Evolutionary conservation across 2,329 filamentous ascomycete genomes (phyloP).

Genomic region (Xylariaceae sp.): DNA sequence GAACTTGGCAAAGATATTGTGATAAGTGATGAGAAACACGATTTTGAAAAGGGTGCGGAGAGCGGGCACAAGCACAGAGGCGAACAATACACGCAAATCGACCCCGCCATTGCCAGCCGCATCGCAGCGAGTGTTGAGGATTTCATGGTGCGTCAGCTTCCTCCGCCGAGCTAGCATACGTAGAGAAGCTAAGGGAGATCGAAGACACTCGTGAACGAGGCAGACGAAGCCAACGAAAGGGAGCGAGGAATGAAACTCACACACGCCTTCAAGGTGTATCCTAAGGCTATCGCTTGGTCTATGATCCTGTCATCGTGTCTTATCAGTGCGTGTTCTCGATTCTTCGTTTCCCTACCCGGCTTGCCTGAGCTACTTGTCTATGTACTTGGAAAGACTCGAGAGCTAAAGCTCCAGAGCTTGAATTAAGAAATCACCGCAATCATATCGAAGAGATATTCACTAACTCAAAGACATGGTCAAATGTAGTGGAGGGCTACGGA

Average conservation of each 20-base stretch:
- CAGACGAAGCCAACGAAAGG: constrained; percentile 43
- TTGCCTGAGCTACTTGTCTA: background rate
- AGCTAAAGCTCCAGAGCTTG: no score
- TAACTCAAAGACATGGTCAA: constrained; percentile 9
- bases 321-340: constrained; percentile 30
- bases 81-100: constrained; percentile 26
- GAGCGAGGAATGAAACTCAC: constrained; percentile 43
- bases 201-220: constrained; percentile 37
- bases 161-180: background rate
- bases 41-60: constrained; percentile 26
- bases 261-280: constrained; percentile 46
- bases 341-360: constrained; percentile 12
- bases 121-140: constrained; percentile 36
- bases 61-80: background rate
- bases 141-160: constrained; percentile 31
- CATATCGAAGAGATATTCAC: constrained; percentile 29
- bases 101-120: constrained; percentile 30
- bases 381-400: no score
- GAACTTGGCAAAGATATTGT: constrained; percentile 17
- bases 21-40: constrained; percentile 14
- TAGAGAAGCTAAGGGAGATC: background rate
- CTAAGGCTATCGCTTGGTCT: constrained; percentile 47
- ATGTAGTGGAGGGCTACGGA: constrained; percentile 33
- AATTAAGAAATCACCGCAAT: no score
- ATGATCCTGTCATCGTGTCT: constrained; percentile 46